These are phyloP conservation scores for Xerocomus amazonicus DNA, from an alignment of 1,284 basidiomycete species.

Conservation along the genomic window DNA sequence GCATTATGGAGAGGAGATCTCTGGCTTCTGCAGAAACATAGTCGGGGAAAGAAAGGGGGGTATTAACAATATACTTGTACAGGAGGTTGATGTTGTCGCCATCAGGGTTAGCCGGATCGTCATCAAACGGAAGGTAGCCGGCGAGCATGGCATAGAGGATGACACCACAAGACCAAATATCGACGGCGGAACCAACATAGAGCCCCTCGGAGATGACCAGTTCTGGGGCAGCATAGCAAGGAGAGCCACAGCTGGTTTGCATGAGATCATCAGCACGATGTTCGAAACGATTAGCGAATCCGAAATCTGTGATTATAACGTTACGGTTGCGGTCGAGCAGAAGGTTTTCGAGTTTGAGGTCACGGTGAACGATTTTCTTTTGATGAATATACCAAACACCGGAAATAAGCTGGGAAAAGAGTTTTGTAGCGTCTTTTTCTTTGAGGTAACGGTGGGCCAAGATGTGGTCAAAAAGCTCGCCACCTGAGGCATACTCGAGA, in stretches of 20 bases:
- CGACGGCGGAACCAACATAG: constrained; percentile 97
- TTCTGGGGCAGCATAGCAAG: constrained; percentile 98
- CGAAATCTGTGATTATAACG: constrained; percentile 99
- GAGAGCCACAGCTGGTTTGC: constrained; percentile 97
- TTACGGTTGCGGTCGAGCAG: constrained; percentile 96
- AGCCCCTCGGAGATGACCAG: constrained; percentile 98
- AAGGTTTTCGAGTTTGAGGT: constrained; percentile 98
- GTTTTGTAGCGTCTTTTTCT: constrained; percentile 91
- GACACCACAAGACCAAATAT: constrained; percentile 99
- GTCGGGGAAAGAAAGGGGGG: constrained; percentile 91
- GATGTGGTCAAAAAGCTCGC: constrained; percentile 99
- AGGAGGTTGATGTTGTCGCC: constrained; percentile 99
- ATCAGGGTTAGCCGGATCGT: constrained; percentile 97
- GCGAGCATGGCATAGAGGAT: constrained; percentile 99
- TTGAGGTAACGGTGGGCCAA: constrained; percentile 96
- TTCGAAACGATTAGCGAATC: constrained; percentile 97
- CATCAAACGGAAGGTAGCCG: constrained; percentile 99
- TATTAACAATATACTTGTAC: constrained; percentile 99
- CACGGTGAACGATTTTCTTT: constrained; percentile 99
- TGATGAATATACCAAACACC: constrained; percentile 99
- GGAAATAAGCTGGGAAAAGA: constrained; percentile 98
- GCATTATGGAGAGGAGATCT: constrained; percentile 76
- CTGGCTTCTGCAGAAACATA: constrained; percentile 82
- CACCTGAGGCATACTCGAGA: constrained; percentile 96
- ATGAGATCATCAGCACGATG: constrained; percentile 91